Evolutionary conservation across 139 green algal species (phyloP).

Genomic region (Zygnema cylindricum): DNA sequence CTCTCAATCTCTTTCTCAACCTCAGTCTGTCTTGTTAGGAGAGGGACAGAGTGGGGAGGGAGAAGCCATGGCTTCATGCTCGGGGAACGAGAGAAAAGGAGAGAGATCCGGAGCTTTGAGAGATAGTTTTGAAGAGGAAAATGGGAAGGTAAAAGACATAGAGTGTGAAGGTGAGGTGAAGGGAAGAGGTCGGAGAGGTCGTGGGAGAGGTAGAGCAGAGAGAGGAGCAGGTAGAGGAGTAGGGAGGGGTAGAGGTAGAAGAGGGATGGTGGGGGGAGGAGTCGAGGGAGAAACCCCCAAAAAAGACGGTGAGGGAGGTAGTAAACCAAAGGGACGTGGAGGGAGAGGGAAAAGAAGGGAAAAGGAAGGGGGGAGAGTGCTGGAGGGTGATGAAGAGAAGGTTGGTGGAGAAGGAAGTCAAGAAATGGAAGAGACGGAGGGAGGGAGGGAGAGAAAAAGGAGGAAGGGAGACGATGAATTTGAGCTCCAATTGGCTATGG

Average conservation of each 20-base stretch:
- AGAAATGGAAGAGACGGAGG: neutral
- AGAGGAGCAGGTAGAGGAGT: no score
- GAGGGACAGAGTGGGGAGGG: no score
- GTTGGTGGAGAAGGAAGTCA: neutral
- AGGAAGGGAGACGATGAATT: slow-evolving; percentile 82
- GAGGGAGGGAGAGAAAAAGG: neutral
- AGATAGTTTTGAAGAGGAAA: slow-evolving; percentile 16
- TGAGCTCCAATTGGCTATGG: slow-evolving; percentile 82
- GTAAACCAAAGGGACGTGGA: slow-evolving; percentile 11
- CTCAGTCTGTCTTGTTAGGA: no score
- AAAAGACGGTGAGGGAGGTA: slow-evolving; percentile 35
- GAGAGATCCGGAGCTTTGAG: neutral
- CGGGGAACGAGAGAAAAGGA: no score
- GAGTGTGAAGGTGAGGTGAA: neutral
- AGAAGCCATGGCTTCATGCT: no score
- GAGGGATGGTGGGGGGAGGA: no score
- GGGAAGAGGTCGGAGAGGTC: neutral
- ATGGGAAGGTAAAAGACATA: neutral
- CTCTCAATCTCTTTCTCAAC: no score
- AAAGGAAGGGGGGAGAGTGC: neutral
- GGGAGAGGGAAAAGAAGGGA: slow-evolving; percentile 1
- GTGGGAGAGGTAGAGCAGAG: slow-evolving; percentile 24
- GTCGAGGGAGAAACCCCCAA: no score
- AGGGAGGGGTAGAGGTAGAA: no score
- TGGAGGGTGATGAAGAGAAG: no score